A percentile compares a stretch with the other conserved stretches of the same genome.
phyloP scores from a whole-genome alignment of 148 eudicot species.

The Chenopodium berlandieri region DNA sequence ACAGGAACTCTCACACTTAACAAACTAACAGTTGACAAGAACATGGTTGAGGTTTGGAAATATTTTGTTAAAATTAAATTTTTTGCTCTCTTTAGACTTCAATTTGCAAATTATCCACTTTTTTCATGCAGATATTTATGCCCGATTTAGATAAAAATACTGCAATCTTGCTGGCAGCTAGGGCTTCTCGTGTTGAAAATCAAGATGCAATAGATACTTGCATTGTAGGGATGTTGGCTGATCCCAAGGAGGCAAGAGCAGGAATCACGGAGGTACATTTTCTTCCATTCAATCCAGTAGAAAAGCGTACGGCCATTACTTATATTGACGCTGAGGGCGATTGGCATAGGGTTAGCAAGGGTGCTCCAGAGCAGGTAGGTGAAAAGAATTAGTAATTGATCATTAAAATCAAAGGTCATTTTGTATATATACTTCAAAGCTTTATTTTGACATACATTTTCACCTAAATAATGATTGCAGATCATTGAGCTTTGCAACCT shows the following conservation, averaged over 20 bases:
- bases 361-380: constrained; percentile 78
- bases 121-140: constrained; percentile 42
- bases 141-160: constrained; percentile 47
- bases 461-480: constrained; percentile 29
- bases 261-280: constrained; percentile 83
- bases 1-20: constrained; percentile 84
- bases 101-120: not conserved
- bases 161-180: constrained; percentile 58
- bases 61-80: too few relatives aligned
- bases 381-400: not conserved
- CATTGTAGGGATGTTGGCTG: constrained; percentile 84
- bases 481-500: constrained; percentile 70
- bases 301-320: constrained; percentile 83
- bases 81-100: too few relatives aligned
- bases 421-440: not conserved
- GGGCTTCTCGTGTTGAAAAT: constrained; percentile 90
- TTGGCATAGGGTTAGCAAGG: constrained; percentile 90
- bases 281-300: constrained; percentile 85
- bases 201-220: constrained; percentile 94
- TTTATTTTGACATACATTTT: not conserved
- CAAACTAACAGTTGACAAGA: constrained; percentile 73
- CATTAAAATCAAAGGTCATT: not conserved
- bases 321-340: constrained; percentile 51
- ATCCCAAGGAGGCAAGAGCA: constrained; percentile 87
- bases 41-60: constrained; percentile 57